phyloP scores from a whole-genome alignment of 2,329 filamentous ascomycete genomes.

The Gnomoniopsis sp. region DNA sequence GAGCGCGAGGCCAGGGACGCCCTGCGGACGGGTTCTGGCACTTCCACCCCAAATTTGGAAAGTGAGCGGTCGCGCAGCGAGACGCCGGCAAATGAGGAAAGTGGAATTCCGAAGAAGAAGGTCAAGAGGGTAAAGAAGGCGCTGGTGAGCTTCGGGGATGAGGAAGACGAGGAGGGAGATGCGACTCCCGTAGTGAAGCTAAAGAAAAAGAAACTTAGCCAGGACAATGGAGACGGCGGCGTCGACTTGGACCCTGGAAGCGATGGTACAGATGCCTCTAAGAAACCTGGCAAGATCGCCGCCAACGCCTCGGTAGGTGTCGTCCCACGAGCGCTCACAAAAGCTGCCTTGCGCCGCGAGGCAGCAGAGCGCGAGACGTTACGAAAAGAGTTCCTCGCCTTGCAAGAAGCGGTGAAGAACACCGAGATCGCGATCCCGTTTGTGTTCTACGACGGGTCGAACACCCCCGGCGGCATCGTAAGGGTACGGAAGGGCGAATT shows the following conservation, averaged over 20 bases:
- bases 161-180: constrained; percentile 58
- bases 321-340: constrained; percentile 70
- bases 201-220: constrained; percentile 4
- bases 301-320: constrained; percentile 60
- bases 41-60: constrained; percentile 32
- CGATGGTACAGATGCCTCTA: constrained; percentile 19
- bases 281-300: constrained; percentile 47
- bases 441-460: constrained; percentile 94
- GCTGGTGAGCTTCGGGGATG: constrained; percentile 61
- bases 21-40: constrained; percentile 42
- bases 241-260: neutral
- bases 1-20: constrained; percentile 74
- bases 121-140: constrained; percentile 43
- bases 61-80: constrained; percentile 5
- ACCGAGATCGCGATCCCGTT: constrained; percentile 91
- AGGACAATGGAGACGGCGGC: constrained; percentile 21
- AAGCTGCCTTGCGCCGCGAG: constrained; percentile 65
- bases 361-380: constrained; percentile 70
- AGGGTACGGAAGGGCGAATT: constrained; percentile 90
- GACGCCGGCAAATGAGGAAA: constrained; percentile 5
- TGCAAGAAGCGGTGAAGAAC: constrained; percentile 83
- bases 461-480: constrained; percentile 79
- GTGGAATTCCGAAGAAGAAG: constrained; percentile 23
- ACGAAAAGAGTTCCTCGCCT: constrained; percentile 73
- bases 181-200: constrained; percentile 27